Evolutionary conservation across 345 rosid genomes (phyloP).

Genomic region (Eutrema yunnanense): DNA sequence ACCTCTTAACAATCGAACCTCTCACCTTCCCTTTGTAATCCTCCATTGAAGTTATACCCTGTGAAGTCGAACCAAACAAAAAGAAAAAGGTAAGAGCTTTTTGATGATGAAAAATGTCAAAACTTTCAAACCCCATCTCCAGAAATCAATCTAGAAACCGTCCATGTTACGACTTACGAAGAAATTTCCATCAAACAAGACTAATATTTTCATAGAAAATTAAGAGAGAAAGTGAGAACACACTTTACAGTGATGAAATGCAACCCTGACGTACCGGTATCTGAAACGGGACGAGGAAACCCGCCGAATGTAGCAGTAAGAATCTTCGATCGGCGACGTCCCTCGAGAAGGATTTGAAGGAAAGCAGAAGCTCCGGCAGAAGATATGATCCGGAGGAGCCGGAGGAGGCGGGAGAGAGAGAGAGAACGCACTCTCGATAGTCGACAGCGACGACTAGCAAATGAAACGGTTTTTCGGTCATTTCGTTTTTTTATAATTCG

Average conservation of each 20-base stretch:
- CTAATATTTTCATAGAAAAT: background rate
- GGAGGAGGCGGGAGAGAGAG: background rate
- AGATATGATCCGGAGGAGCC: background rate
- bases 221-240: background rate
- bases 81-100: background rate
- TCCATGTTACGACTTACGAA: background rate
- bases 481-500: background rate
- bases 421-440: background rate
- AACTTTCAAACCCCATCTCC: background rate
- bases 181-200: background rate
- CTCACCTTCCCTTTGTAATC: conserved; percentile 18
- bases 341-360: background rate
- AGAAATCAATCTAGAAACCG: background rate
- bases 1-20: conserved; percentile 30
- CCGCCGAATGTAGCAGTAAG: background rate
- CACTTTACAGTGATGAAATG: background rate
- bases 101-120: background rate
- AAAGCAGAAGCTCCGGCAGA: background rate
- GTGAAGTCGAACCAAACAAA: background rate
- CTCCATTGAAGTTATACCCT: conserved; percentile 16
- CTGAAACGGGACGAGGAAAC: background rate
- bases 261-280: background rate
- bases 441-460: background rate
- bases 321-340: background rate
- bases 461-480: background rate